Evolutionary conservation across 2,329 filamentous ascomycete species (phyloP).

Genomic region (Thielaviopsis populi): DNA sequence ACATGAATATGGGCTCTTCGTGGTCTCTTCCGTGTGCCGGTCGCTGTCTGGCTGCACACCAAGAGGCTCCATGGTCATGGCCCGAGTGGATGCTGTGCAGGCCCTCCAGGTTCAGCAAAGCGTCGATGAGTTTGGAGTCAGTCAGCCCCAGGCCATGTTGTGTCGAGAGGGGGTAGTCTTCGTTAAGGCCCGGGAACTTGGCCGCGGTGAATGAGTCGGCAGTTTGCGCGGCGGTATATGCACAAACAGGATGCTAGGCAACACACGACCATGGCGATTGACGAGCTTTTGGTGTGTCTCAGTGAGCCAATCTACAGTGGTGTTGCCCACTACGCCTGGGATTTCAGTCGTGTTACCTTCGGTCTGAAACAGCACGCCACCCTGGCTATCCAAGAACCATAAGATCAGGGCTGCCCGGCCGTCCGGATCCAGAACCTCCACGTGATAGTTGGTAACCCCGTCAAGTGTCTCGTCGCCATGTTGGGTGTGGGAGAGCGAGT

Average conservation of each 20-base stretch:
- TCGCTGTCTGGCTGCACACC: slow-evolving; percentile 25
- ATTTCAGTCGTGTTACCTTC: background rate
- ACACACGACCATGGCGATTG: slow-evolving; percentile 17
- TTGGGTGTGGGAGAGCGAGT: slow-evolving; percentile 18
- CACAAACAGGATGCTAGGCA: slow-evolving; percentile 35
- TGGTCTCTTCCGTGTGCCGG: slow-evolving; percentile 27
- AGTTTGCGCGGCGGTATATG: slow-evolving; percentile 30
- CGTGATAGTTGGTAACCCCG: slow-evolving; percentile 35
- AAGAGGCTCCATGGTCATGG: slow-evolving; percentile 40
- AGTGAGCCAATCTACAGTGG: slow-evolving; percentile 11
- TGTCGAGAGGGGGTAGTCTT: slow-evolving; percentile 21
- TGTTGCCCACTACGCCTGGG: slow-evolving; percentile 9
- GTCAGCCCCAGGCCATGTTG: slow-evolving; percentile 24
- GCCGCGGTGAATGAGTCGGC: slow-evolving; percentile 21
- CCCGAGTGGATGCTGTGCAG: slow-evolving; percentile 38
- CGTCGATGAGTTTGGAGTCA: slow-evolving; percentile 37
- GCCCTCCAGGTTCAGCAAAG: slow-evolving; percentile 32
- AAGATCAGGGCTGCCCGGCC: slow-evolving; percentile 36
- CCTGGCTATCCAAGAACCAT: slow-evolving; percentile 59
- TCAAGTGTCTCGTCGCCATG: background rate
- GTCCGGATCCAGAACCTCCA: slow-evolving; percentile 29
- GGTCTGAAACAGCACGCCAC: slow-evolving; percentile 27
- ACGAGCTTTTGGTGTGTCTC: slow-evolving; percentile 9
- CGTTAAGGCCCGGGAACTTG: slow-evolving; percentile 25
- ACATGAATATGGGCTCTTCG: slow-evolving; percentile 27